Evolutionary conservation across 1,139 yeast genomes (phyloP).

Genomic region (Hansenula anomala): DNA sequence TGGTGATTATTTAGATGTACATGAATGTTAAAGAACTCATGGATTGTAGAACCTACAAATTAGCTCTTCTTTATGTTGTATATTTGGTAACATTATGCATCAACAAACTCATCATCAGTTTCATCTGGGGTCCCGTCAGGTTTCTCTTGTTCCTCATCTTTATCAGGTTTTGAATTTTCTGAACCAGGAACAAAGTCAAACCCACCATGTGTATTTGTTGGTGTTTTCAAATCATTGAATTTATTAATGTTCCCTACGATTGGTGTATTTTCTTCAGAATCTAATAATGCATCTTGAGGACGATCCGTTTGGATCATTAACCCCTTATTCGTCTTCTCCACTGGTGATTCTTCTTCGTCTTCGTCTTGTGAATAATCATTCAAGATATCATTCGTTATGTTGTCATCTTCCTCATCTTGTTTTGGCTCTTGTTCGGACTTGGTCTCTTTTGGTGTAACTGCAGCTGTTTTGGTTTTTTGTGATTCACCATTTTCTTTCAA

Average conservation of each 20-base stretch:
- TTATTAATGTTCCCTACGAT: constrained; percentile 1
- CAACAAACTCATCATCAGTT: constrained; percentile 15
- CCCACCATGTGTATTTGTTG: constrained; percentile 3
- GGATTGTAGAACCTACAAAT: too few species aligned
- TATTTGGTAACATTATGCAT: too few species aligned
- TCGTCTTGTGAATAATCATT: constrained; percentile 15
- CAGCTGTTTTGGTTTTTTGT: not conserved
- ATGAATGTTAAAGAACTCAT: too few species aligned
- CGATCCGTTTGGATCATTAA: constrained; percentile 9
- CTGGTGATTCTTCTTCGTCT: constrained; percentile 8
- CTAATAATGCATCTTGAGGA: constrained; percentile 10
- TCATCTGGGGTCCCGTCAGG: not conserved
- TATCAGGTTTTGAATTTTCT: not conserved
- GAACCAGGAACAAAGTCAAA: constrained; percentile 4
- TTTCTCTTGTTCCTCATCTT: constrained; percentile 4
- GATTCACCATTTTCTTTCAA: not conserved
- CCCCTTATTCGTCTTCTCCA: constrained; percentile 28
- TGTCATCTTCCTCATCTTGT: constrained; percentile 6
- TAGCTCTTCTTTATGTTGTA: too few species aligned
- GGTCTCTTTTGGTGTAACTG: not conserved
- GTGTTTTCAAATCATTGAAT: not conserved
- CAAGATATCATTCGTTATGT: constrained; percentile 9
- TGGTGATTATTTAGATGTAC: too few species aligned
- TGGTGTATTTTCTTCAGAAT: constrained; percentile 11
- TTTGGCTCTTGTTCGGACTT: not conserved